phyloP scores from a whole-genome alignment of 495 filamentous ascomycete genomes.

The Delitschia confertaspora region DNA sequence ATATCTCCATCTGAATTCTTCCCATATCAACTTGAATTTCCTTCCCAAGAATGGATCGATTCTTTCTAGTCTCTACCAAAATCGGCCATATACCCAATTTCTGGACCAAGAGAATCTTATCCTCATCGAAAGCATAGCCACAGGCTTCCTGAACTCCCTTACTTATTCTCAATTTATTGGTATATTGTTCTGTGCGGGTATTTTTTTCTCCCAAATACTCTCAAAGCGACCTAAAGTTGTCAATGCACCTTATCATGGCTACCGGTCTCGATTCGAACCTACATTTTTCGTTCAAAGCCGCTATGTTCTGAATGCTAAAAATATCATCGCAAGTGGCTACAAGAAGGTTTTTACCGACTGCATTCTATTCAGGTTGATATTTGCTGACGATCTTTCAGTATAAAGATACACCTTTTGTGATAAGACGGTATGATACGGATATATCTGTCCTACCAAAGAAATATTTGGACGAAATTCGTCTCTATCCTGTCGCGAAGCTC shows the following conservation, averaged over 20 bases:
- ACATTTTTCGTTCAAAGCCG: slow-evolving; percentile 1
- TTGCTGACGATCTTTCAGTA: neutral
- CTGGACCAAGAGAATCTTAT: slow-evolving; percentile 2
- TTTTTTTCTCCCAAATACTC: neutral
- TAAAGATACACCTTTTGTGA: slow-evolving; percentile 5
- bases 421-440: slow-evolving; percentile 4
- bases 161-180: slow-evolving; percentile 1
- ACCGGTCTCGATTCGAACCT: slow-evolving; percentile 7
- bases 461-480: slow-evolving; percentile 8
- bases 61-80: slow-evolving; percentile 5
- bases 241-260: slow-evolving; percentile 6
- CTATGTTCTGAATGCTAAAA: slow-evolving; percentile 3
- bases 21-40: too few relatives aligned
- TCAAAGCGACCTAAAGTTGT: neutral
- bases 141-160: neutral
- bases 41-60: too few relatives aligned
- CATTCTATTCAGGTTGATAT: neutral
- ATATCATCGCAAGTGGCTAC: slow-evolving; percentile 1
- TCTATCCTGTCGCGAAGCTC: slow-evolving; percentile 3
- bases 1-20: too few relatives aligned
- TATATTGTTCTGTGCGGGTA: neutral
- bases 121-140: slow-evolving; percentile 1
- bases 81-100: slow-evolving; percentile 6
- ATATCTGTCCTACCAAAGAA: slow-evolving; percentile 9
- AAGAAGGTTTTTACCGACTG: neutral